Conservation (phyloP, 129 eudicot genomes). For the carrot (Daucus carota) region DNA sequence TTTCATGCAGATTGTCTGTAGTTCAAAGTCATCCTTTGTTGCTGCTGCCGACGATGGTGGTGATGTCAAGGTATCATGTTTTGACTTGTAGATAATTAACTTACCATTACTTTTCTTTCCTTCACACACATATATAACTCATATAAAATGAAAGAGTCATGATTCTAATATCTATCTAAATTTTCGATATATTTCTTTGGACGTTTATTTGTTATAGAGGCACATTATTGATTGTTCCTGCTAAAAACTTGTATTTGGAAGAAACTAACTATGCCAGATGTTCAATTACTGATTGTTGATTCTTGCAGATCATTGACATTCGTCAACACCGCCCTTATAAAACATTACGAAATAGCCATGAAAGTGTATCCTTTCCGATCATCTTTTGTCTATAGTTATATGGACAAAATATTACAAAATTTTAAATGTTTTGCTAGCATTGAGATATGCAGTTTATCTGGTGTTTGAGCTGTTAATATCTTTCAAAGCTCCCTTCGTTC, state of each 20-base stretch:
- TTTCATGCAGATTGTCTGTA: conserved; percentile 59
- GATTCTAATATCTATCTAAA: neutral
- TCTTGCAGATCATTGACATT: conserved; percentile 71
- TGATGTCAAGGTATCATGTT: conserved; percentile 67
- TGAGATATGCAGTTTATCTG: neutral
- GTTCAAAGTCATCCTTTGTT: conserved; percentile 76
- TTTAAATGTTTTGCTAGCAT: neutral
- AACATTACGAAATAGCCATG: conserved; percentile 87
- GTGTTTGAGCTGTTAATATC: neutral
- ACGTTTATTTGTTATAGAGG: neutral
- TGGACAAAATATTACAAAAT: neutral
- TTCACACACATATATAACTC: neutral
- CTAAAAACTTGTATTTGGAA: neutral
- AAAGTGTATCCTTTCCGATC: conserved; percentile 69
- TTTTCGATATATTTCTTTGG: too few species aligned
- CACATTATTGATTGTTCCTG: neutral
- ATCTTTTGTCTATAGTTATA: neutral
- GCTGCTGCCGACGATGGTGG: conserved; percentile 97
- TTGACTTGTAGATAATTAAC: neutral
- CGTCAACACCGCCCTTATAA: conserved; percentile 65
- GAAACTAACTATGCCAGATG: neutral
- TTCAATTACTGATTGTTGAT: conserved; percentile 10
- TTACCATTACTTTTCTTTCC: neutral
- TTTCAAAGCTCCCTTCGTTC: neutral
- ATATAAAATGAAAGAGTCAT: neutral